Conservation (phyloP, 2,329 filamentous ascomycete genomes). For the Pyrenochaeta sp. region DNA sequence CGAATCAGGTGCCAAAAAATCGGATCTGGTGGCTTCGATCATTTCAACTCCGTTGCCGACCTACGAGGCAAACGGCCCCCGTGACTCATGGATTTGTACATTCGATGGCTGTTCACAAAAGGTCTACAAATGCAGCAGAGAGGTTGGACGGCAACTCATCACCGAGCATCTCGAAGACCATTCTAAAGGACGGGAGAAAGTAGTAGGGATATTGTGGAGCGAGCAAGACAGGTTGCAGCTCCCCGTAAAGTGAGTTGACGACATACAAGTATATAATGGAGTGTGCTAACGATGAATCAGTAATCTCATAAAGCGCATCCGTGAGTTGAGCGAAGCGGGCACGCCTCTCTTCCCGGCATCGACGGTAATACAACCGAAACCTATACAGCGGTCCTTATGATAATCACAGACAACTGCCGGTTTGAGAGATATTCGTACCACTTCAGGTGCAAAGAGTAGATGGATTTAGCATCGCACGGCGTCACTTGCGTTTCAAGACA, state of each 20-base stretch:
- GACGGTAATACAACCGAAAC: conserved; percentile 5
- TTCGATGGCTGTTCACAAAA: conserved; percentile 70
- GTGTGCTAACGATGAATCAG: conserved; percentile 27
- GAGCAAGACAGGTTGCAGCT: conserved; percentile 53
- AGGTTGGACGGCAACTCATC: conserved; percentile 64
- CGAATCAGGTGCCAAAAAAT: conserved; percentile 14
- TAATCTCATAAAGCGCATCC: conserved; percentile 56
- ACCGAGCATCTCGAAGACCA: conserved; percentile 68
- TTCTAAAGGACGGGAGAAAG: conserved; percentile 62
- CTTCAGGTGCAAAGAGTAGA: too few relatives aligned
- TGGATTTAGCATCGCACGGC: too few relatives aligned
- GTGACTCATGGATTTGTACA: conserved; percentile 72
- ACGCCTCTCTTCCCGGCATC: conserved; percentile 33
- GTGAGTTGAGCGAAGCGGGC: conserved; percentile 48
- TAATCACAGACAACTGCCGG: too few relatives aligned
- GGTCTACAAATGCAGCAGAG: conserved; percentile 67
- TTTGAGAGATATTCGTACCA: too few relatives aligned
- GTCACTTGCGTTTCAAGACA: too few relatives aligned
- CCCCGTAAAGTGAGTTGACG: conserved; percentile 47
- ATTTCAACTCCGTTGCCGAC: conserved; percentile 44
- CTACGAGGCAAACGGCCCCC: conserved; percentile 57
- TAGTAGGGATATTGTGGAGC: conserved; percentile 62
- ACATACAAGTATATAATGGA: background rate
- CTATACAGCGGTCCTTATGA: conserved; percentile 20
- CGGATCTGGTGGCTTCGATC: conserved; percentile 24